phyloP scores from a whole-genome alignment of 208 protist species.

The Leishmania gerbilli region DNA sequence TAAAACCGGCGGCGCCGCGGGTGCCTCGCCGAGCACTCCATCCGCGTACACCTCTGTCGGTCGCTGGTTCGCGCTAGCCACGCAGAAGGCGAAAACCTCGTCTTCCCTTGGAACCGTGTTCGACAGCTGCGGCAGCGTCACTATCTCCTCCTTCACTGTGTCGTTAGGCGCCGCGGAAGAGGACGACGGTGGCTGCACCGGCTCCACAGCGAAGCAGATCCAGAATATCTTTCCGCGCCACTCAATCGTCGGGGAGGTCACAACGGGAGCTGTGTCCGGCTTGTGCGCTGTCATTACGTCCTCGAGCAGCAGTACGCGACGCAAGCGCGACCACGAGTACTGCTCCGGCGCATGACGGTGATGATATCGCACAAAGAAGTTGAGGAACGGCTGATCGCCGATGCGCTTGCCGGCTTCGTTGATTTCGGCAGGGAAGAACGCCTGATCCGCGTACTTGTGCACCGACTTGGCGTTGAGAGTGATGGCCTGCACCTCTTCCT shows the following conservation, averaged over 20 bases:
- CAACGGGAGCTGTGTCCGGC: not conserved
- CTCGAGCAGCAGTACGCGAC: constrained; percentile 33
- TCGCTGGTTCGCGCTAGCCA: constrained; percentile 24
- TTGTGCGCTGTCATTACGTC: constrained; percentile 13
- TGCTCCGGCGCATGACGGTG: constrained; percentile 42
- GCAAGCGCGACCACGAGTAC: constrained; percentile 65
- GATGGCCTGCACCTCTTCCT: constrained; percentile 44
- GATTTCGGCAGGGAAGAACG: constrained; percentile 59
- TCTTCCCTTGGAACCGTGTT: constrained; percentile 51
- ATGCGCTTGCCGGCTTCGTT: constrained; percentile 36
- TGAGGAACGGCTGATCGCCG: constrained; percentile 43
- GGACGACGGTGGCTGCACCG: constrained; percentile 9
- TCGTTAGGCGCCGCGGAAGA: not conserved
- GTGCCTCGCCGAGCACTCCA: constrained; percentile 22
- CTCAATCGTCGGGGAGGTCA: constrained; percentile 20
- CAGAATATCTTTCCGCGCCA: constrained; percentile 72
- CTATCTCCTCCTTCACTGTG: constrained; percentile 42
- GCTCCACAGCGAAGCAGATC: constrained; percentile 51
- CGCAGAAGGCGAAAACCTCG: constrained; percentile 67
- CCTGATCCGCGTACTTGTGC: constrained; percentile 61
- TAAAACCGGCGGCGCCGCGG: constrained; percentile 1
- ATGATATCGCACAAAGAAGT: constrained; percentile 76
- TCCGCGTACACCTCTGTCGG: constrained; percentile 35
- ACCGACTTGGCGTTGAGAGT: constrained; percentile 71
- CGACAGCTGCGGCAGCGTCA: constrained; percentile 58